A percentile compares a stretch with the other conserved stretches of the same genome.
These are phyloP conservation scores for Crucibulum laeve DNA, from an alignment of 768 basidiomycete species.

Conservation along the genomic window DNA sequence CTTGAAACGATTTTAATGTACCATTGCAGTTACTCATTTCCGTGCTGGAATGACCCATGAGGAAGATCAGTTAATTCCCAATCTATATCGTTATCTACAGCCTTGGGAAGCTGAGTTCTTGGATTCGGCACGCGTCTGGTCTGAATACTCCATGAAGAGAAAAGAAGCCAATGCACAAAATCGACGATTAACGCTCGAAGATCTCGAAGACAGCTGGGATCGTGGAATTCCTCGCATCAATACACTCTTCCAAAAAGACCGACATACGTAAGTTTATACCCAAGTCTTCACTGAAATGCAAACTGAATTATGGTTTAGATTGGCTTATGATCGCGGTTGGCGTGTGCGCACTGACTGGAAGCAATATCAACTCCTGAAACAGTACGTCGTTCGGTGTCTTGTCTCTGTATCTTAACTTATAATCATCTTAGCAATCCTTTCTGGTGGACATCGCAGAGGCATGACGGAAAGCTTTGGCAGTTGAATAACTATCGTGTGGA, in stretches of 20 bases:
- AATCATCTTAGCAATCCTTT: slow-evolving; percentile 74
- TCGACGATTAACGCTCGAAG: slow-evolving; percentile 92
- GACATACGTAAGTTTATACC: slow-evolving; percentile 65
- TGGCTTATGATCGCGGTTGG: slow-evolving; percentile 99
- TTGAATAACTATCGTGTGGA: slow-evolving; percentile 98
- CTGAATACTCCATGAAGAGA: slow-evolving; percentile 98
- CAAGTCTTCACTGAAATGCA: not conserved
- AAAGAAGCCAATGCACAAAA: slow-evolving; percentile 99
- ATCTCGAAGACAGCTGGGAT: slow-evolving; percentile 98
- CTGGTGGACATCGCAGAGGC: slow-evolving; percentile 99
- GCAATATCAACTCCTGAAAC: slow-evolving; percentile 90
- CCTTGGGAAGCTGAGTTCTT: slow-evolving; percentile 98
- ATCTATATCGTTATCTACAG: slow-evolving; percentile 93
- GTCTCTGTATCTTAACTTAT: slow-evolving; percentile 4
- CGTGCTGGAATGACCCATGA: slow-evolving; percentile 98
- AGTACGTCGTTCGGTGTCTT: slow-evolving; percentile 42
- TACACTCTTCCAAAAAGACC: slow-evolving; percentile 97
- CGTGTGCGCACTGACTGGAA: slow-evolving; percentile 98
- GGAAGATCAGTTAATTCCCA: slow-evolving; percentile 93
- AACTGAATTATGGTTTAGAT: slow-evolving; percentile 29
- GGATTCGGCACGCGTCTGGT: slow-evolving; percentile 98
- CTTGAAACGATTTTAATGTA: slow-evolving; percentile 3
- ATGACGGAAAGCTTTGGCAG: slow-evolving; percentile 95
- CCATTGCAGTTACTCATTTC: slow-evolving; percentile 84
- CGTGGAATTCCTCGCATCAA: slow-evolving; percentile 98